A percentile compares a stretch with the other conserved stretches of the same genome.
phyloP scores from a whole-genome alignment of 2,329 filamentous ascomycete genomes.

The Sphaerostilbella broomeana region DNA sequence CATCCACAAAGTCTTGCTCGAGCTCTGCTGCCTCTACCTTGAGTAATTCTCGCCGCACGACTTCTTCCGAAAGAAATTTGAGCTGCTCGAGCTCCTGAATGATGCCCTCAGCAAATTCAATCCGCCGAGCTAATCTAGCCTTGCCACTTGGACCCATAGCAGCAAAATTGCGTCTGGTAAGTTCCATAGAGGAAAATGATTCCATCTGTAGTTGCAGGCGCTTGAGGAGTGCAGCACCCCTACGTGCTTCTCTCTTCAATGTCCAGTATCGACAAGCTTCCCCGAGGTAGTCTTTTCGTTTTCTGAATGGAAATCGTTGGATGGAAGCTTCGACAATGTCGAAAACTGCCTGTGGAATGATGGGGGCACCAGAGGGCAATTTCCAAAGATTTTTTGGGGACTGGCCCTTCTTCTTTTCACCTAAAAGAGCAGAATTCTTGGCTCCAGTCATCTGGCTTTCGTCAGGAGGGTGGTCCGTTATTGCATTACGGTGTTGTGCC shows the following conservation, averaged over 20 bases:
- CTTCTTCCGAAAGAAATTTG: slow-evolving; percentile 58
- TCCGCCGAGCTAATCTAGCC: slow-evolving; percentile 68
- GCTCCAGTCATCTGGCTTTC: slow-evolving; percentile 78
- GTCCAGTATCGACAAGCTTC: slow-evolving; percentile 98
- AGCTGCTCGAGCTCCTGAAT: slow-evolving; percentile 73
- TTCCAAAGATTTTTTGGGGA: slow-evolving; percentile 60
- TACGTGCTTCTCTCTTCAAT: slow-evolving; percentile 83
- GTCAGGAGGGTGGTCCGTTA: slow-evolving; percentile 66
- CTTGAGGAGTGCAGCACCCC: slow-evolving; percentile 87
- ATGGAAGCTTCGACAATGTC: slow-evolving; percentile 80
- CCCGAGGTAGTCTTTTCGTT: slow-evolving; percentile 85
- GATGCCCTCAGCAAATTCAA: slow-evolving; percentile 77
- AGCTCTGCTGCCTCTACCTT: slow-evolving; percentile 73
- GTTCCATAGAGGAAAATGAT: slow-evolving; percentile 94
- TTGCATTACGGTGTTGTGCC: slow-evolving; percentile 58
- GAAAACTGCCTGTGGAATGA: slow-evolving; percentile 84
- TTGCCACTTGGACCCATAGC: slow-evolving; percentile 84
- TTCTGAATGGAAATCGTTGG: slow-evolving; percentile 69
- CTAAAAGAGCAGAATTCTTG: slow-evolving; percentile 68
- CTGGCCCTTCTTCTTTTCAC: slow-evolving; percentile 68
- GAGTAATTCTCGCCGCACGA: slow-evolving; percentile 68
- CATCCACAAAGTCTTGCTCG: slow-evolving; percentile 74
- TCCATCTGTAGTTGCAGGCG: slow-evolving; percentile 91
- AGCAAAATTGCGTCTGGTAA: slow-evolving; percentile 91
- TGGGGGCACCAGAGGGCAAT: slow-evolving; percentile 85